A percentile compares a stretch with the other conserved stretches of the same genome.
phyloP scores from a whole-genome alignment of 148 eudicot species.

The Simmondsia chinensis region DNA sequence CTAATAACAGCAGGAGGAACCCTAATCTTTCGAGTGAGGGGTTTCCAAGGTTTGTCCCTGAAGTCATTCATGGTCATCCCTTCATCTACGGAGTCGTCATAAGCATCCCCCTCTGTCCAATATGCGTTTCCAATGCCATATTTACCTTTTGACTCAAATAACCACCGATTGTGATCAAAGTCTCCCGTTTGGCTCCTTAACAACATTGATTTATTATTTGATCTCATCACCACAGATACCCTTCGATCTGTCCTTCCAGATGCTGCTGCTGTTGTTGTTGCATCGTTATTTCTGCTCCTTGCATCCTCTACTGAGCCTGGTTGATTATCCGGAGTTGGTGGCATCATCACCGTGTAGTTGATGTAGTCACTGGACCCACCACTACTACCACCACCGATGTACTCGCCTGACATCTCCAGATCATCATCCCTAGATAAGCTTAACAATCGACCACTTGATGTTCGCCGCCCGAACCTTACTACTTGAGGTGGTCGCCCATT shows the following conservation, averaged over 20 bases:
- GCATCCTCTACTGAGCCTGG: constrained; percentile 14
- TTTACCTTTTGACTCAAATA: constrained; percentile 79
- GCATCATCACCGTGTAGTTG: constrained; percentile 70
- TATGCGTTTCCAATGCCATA: constrained; percentile 88
- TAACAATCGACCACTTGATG: constrained; percentile 46
- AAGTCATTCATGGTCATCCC: constrained; percentile 74
- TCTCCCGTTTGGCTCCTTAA: constrained; percentile 73
- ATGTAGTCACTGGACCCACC: constrained; percentile 22
- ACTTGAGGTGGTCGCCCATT: constrained; percentile 24
- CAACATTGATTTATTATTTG: constrained; percentile 62
- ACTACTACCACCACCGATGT: constrained; percentile 6
- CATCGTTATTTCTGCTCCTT: background rate
- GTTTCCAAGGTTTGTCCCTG: constrained; percentile 93
- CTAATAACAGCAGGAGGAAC: constrained; percentile 57
- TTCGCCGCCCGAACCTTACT: constrained; percentile 40
- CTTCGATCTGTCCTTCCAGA: constrained; percentile 42
- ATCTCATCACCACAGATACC: constrained; percentile 44
- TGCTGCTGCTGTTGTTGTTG: background rate
- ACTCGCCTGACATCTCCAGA: constrained; percentile 27
- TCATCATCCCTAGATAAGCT: constrained; percentile 50
- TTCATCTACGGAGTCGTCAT: constrained; percentile 24
- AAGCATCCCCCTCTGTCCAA: constrained; percentile 62
- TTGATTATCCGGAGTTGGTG: constrained; percentile 84
- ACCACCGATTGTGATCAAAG: constrained; percentile 86
- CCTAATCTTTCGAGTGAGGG: constrained; percentile 63